Evolutionary conservation across 1,284 basidiomycete genomes (phyloP).

Genomic region (Trametes versicolor): DNA sequence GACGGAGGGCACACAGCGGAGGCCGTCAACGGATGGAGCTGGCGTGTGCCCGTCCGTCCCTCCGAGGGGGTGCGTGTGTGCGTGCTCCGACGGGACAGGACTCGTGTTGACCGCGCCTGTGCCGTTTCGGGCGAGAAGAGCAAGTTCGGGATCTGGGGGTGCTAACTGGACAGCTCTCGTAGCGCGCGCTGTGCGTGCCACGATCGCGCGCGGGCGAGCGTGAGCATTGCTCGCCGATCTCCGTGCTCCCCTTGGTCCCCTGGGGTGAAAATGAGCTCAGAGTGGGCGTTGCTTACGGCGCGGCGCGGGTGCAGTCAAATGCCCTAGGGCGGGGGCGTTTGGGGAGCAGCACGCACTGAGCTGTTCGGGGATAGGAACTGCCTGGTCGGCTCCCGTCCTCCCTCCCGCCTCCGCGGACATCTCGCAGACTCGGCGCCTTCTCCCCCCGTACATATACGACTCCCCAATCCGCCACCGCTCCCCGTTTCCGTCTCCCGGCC

Average conservation of each 20-base stretch:
- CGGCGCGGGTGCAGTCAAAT: background rate
- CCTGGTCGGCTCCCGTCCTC: conserved; percentile 12
- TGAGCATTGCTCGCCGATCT: conserved; percentile 9
- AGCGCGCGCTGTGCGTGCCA: background rate
- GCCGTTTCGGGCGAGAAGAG: background rate
- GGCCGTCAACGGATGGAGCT: background rate
- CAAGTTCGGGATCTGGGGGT: background rate
- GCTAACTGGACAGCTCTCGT: background rate
- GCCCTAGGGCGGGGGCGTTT: background rate
- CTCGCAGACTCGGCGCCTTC: conserved; percentile 12
- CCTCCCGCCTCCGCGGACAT: conserved; percentile 31
- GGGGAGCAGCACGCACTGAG: background rate
- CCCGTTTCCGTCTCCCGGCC: conserved; percentile 42
- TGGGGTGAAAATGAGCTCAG: background rate
- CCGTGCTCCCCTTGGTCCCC: conserved; percentile 10
- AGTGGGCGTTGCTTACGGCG: background rate
- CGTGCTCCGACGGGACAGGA: conserved; percentile 1
- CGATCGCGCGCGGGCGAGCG: background rate
- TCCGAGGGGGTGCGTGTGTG: background rate
- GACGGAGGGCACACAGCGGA: background rate
- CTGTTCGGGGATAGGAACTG: conserved; percentile 6
- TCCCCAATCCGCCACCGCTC: conserved; percentile 1
- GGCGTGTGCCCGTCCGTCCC: background rate
- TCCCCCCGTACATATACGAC: conserved; percentile 14
- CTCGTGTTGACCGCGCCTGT: background rate